Evolutionary conservation across 106 monocot genomes (phyloP).

Genomic region (Alisma plantagoaquatica): DNA sequence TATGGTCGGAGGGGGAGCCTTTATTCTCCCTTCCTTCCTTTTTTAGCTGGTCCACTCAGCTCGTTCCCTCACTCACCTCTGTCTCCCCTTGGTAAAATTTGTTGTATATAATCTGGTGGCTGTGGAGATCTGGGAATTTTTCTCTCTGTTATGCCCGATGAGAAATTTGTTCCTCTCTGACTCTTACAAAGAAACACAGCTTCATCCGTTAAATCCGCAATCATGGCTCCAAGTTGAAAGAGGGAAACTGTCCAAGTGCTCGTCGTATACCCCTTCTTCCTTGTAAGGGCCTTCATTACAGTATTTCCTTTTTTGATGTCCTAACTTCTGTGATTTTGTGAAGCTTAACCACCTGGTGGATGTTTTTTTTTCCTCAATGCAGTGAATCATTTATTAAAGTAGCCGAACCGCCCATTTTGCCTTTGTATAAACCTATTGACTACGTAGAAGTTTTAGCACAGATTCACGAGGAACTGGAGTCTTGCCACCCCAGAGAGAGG

Average conservation of each 20-base stretch:
- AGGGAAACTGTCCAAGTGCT: constrained; percentile 76
- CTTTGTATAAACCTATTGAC: constrained; percentile 78
- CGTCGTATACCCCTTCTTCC: constrained; percentile 61
- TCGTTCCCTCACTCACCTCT: too few species aligned
- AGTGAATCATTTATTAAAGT: constrained; percentile 95
- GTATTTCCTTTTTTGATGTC: constrained; percentile 3
- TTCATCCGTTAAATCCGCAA: constrained; percentile 92
- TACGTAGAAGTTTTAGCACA: constrained; percentile 80
- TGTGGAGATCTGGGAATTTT: constrained; percentile 88
- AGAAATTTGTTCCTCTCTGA: constrained; percentile 81
- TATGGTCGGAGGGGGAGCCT: too few species aligned
- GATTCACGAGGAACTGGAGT: constrained; percentile 92
- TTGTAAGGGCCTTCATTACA: constrained; percentile 43
- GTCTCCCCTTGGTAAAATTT: not conserved
- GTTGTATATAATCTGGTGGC: not conserved
- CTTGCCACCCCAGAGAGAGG: constrained; percentile 35
- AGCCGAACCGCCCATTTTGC: constrained; percentile 64
- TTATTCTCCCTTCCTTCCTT: too few species aligned
- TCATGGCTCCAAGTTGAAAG: constrained; percentile 99
- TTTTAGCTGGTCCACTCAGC: too few species aligned
- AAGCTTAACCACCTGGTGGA: too few species aligned
- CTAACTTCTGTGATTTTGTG: too few species aligned
- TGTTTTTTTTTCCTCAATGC: constrained; percentile 6
- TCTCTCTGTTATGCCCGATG: constrained; percentile 67
- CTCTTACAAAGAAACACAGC: constrained; percentile 67